Evolutionary conservation across 345 rosid genomes (phyloP), one percentile per base, ranked within the genome.

Genomic region (Eucalyptus regnans): DNA sequence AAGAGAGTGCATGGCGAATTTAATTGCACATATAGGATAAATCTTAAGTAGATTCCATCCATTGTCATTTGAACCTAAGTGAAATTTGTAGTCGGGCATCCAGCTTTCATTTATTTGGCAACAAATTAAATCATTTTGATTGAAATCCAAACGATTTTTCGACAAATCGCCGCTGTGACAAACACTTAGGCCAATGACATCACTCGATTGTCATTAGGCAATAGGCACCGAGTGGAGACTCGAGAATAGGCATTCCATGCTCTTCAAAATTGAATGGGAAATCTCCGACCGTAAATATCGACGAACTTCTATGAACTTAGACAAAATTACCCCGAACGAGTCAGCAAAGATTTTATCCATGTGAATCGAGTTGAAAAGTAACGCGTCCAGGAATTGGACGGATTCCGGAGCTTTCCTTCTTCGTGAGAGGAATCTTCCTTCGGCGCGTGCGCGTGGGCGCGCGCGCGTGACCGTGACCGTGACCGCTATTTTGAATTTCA

Each of bases 401-500:
- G 48, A 20, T 29, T 3, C 4, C 3, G 27, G 84, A 10, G 84
- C 15, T 3, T 52, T 52, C 58, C 58, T 7, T 15, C 76, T 64
- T 76, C 84, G 84, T 0, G 7, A 6, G 29, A 76, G 37, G 89
- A 81, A 81, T 58, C 87, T 58, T 37, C 87, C 79, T 27, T 76
- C 12, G 22, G 50, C 37, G 48, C 48, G 83, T 76, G 25, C 83
- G 41, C 41, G 71, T 13, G 48, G 9, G 44, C 12, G 44, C 44
- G 80, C 44, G 22, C 27, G 80, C 25, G 81, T 18, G 41, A 41
- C 41, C 41, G 81, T 18, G 41, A 41, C 41, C 41, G 81, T 15
- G 68, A 48, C 29, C 3, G 88, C 33, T 43, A 14, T 81, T 89
- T 92, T 91, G 89, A 91, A 92, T 89, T 86, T 92, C 93, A 90